phyloP scores from a whole-genome alignment of 257 asterid genomes.

The Osmanthus fragrans region DNA sequence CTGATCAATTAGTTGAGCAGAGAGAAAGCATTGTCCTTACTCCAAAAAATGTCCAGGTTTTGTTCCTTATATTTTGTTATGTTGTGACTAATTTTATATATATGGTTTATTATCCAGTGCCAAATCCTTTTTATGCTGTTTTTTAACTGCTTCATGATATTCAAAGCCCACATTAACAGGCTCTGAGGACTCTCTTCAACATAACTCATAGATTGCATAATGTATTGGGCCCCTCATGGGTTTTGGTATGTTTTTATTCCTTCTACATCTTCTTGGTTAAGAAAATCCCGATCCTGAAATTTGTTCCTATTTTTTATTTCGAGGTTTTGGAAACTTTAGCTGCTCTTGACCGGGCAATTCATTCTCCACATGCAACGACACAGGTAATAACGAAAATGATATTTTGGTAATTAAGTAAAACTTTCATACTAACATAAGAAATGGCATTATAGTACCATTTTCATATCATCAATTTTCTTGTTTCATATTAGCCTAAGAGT shows the following conservation, averaged over 20 bases:
- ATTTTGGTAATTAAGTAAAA: neutral
- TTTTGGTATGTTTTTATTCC: slow-evolving; percentile 63
- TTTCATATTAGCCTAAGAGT: neutral
- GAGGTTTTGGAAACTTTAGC: slow-evolving; percentile 96
- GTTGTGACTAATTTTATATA: slow-evolving; percentile 8
- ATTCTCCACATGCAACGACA: slow-evolving; percentile 96
- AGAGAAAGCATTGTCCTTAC: slow-evolving; percentile 88
- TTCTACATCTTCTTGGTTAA: slow-evolving; percentile 5
- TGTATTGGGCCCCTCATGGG: slow-evolving; percentile 98
- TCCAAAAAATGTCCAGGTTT: slow-evolving; percentile 95
- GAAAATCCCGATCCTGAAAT: slow-evolving; percentile 24
- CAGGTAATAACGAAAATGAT: slow-evolving; percentile 54
- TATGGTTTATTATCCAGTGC: neutral
- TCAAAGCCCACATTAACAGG: slow-evolving; percentile 47
- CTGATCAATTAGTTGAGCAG: slow-evolving; percentile 69
- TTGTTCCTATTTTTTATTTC: slow-evolving; percentile 24
- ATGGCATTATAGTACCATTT: neutral
- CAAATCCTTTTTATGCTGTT: slow-evolving; percentile 8
- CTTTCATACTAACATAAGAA: slow-evolving; percentile 4
- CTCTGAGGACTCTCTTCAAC: slow-evolving; percentile 94
- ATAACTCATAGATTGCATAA: slow-evolving; percentile 93
- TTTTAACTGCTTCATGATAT: slow-evolving; percentile 20
- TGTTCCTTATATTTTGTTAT: slow-evolving; percentile 10
- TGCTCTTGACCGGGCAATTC: slow-evolving; percentile 92
- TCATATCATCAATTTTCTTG: neutral